A percentile compares a stretch with the other conserved stretches of the same genome.
Conservation (phyloP, 352 stramenopile species). For the Pythium graminicola region DNA sequence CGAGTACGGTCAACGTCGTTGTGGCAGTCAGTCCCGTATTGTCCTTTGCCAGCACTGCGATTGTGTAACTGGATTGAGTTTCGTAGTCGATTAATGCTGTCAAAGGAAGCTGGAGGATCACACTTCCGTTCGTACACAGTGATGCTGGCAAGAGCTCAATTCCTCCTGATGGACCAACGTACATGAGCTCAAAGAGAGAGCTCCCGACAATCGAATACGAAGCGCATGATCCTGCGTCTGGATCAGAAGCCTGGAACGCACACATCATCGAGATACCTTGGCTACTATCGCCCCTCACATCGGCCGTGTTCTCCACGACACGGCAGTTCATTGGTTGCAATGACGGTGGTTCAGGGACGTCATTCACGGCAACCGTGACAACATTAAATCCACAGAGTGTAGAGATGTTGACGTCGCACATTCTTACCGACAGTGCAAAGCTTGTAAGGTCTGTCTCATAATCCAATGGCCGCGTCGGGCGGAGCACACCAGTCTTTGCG, state of each 20-base stretch:
- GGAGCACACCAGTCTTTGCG: slow-evolving; percentile 20
- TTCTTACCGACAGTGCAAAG: slow-evolving; percentile 33
- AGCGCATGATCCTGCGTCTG: slow-evolving; percentile 36
- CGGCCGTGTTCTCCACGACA: slow-evolving; percentile 40
- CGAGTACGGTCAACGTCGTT: slow-evolving; percentile 26
- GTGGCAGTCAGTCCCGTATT: slow-evolving; percentile 27
- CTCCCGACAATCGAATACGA: slow-evolving; percentile 32
- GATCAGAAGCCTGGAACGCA: slow-evolving; percentile 33
- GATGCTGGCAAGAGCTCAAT: slow-evolving; percentile 4
- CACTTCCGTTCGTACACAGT: slow-evolving; percentile 16
- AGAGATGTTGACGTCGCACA: slow-evolving; percentile 32
- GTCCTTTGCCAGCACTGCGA: slow-evolving; percentile 30
- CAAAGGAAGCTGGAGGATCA: slow-evolving; percentile 10
- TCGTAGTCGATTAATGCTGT: slow-evolving; percentile 34
- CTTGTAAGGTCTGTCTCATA: slow-evolving; percentile 34
- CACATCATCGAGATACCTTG: slow-evolving; percentile 19
- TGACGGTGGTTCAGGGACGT: slow-evolving; percentile 33
- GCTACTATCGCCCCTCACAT: slow-evolving; percentile 17
- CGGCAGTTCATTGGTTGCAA: slow-evolving; percentile 27
- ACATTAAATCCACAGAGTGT: slow-evolving; percentile 35
- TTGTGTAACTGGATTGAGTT: slow-evolving; percentile 23
- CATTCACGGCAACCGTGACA: slow-evolving; percentile 27
- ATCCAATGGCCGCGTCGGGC: slow-evolving; percentile 35
- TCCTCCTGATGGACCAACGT: slow-evolving; percentile 5
- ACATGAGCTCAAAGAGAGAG: slow-evolving; percentile 10